Conservation (phyloP, 108 stramenopile genomes). For the Epithemia pelagica region DNA sequence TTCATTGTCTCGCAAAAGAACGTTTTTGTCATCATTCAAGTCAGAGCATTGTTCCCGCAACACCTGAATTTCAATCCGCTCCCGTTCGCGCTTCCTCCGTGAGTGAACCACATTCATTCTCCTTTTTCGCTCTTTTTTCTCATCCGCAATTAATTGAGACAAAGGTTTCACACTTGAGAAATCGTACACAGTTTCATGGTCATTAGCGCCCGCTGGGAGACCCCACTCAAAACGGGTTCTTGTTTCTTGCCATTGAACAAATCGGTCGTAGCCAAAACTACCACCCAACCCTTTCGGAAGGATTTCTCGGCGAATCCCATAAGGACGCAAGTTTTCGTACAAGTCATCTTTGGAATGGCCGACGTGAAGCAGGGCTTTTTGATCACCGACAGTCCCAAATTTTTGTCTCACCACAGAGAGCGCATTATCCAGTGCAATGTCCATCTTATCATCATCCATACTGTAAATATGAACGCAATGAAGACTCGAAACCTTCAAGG, state of each 20-base stretch:
- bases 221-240: slow-evolving; percentile 11
- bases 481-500: not conserved
- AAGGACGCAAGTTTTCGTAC: not conserved
- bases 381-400: not conserved
- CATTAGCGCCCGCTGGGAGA: not conserved
- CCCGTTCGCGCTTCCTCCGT: slow-evolving; percentile 8
- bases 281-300: slow-evolving; percentile 8
- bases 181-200: not conserved
- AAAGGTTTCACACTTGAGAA: not conserved
- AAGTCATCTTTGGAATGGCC: slow-evolving; percentile 2
- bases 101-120: slow-evolving; percentile 13
- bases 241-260: slow-evolving; percentile 12
- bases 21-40: not conserved
- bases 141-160: not conserved
- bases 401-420: not conserved
- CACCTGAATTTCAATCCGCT: slow-evolving; percentile 9
- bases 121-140: slow-evolving; percentile 10
- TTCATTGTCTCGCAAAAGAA: not conserved
- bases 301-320: not conserved
- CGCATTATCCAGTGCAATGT: not conserved
- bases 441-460: not conserved
- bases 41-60: slow-evolving; percentile 10
- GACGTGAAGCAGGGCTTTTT: not conserved
- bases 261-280: slow-evolving; percentile 6
- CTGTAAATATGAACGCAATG: slow-evolving; percentile 1